Base-by-base conservation (phyloP, 2,329 filamentous ascomycete genomes). In the Tolypocladium ovalisporum region DNA sequence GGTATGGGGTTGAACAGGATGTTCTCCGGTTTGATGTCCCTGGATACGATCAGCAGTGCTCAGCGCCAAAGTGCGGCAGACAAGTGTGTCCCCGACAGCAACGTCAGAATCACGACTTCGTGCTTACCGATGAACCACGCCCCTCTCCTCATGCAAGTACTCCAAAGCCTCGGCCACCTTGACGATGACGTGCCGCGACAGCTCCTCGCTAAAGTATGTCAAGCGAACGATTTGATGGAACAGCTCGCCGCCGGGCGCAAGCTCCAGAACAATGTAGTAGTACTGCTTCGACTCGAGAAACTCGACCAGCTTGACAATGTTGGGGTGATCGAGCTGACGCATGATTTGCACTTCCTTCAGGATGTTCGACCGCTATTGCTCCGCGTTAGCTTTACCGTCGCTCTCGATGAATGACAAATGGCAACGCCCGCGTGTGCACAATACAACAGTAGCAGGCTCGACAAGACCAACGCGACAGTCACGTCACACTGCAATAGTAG, bases 271-370 rank as follows among this genome's bases (percentile, higher is more conserved):
- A 65, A 99, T 97, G 76, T 95, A 99, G 75, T 97, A 97, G 71
- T 97, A 97, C 71, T 97, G 91, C 58, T 83, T 82, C 1, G 92
- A 95, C 73, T 99, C 94, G 62, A 88, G 88, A 69, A 97, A 97
- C 67, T 96, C 90, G 66, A 97, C 81, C 58, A 99, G 83, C 70
- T 90, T 93, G 72, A 97, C 85, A 60, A 99, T 94, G 70, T 97
- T 97, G 61, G 93, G 92, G 65, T 99, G 94, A 63, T 97, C 91
- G 53, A 99, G 80, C 67, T 95, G 89, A 62, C 92, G 90, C 93
- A 99, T 99, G 65, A 99, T 99, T 68, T 96, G 90, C 17, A 99
- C 94, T 73, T 99, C 94, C 75, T 99, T 99, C 60, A 99, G 77
- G 63, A 99, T 97, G 68, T 97, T 99, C 62, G 93, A 90, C 75